Evolutionary conservation across 228 moss, liverwort and hornwort species (phyloP).

Genomic region (Sphagnum magellanicum): DNA sequence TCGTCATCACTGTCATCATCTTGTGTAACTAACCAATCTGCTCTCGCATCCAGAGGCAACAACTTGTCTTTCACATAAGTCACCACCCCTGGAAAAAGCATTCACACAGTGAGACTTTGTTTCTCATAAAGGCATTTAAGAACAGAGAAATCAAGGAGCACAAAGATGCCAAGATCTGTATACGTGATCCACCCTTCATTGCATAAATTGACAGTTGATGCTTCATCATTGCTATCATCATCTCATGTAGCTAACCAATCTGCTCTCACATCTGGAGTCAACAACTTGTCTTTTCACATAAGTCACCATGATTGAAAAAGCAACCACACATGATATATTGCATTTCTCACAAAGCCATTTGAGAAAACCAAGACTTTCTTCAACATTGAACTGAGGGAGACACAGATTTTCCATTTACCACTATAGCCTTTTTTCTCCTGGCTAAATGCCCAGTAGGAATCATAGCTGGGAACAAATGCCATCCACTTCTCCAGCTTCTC

Average conservation of each 20-base stretch:
- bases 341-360: too few relatives aligned
- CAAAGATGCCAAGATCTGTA: slow-evolving; percentile 79
- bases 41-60: slow-evolving; percentile 61
- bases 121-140: slow-evolving; percentile 21
- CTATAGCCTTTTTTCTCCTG: slow-evolving; percentile 77
- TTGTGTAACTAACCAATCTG: slow-evolving; percentile 56
- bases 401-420: slow-evolving; percentile 18
- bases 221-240: slow-evolving; percentile 20
- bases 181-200: slow-evolving; percentile 62
- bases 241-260: slow-evolving; percentile 51
- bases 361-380: too few relatives aligned
- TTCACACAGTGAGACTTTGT: too few relatives aligned
- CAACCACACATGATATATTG: too few relatives aligned
- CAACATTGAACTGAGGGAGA: too few relatives aligned
- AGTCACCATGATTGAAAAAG: slow-evolving; percentile 30
- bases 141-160: slow-evolving; percentile 70
- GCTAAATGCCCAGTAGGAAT: slow-evolving; percentile 83
- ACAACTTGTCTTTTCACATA: slow-evolving; percentile 53
- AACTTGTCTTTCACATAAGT: slow-evolving; percentile 62
- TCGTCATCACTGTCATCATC: slow-evolving; percentile 1
- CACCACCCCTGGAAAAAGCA: slow-evolving; percentile 53
- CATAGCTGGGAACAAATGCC: slow-evolving; percentile 72
- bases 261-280: slow-evolving; percentile 63
- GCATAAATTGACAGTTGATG: slow-evolving; percentile 18
- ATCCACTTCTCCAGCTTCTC: slow-evolving; percentile 85